Conservation (phyloP, 2,329 filamentous ascomycete species). For the Talaromyces rugulosus region DNA sequence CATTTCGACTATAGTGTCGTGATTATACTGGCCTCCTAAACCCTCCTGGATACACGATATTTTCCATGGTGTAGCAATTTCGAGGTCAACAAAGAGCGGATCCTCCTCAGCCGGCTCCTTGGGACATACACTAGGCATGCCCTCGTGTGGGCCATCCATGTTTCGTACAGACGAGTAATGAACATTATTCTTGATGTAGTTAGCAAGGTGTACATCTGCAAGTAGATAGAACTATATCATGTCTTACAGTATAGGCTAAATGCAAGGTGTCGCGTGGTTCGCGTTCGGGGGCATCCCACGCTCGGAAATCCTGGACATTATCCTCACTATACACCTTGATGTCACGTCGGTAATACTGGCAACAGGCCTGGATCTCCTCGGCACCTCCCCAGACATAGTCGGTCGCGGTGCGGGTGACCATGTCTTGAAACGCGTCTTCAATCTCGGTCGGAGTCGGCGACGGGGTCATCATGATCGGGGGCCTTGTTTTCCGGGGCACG, state of each 20-base stretch:
- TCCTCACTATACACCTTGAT: conserved; percentile 55
- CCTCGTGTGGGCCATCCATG: conserved; percentile 55
- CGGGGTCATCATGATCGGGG: conserved; percentile 3
- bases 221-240: background rate
- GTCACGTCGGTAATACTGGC: conserved; percentile 56
- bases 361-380: conserved; percentile 64
- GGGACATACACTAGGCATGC: conserved; percentile 46
- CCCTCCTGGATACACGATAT: conserved; percentile 51
- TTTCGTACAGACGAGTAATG: conserved; percentile 66
- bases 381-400: conserved; percentile 62
- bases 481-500: conserved; percentile 31
- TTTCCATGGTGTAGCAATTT: conserved; percentile 51
- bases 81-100: conserved; percentile 30
- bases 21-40: conserved; percentile 49
- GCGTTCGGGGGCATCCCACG: conserved; percentile 36
- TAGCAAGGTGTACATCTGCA: conserved; percentile 4
- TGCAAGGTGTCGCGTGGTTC: conserved; percentile 44
- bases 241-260: conserved; percentile 60
- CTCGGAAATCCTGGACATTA: conserved; percentile 42
- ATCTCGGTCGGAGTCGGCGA: conserved; percentile 53
- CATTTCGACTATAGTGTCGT: conserved; percentile 48
- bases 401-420: conserved; percentile 57
- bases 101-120: conserved; percentile 21
- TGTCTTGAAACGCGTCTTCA: conserved; percentile 54
- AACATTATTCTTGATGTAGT: conserved; percentile 51